phyloP scores from a whole-genome alignment of 1,139 yeast species.

The Pichia sp. region DNA sequence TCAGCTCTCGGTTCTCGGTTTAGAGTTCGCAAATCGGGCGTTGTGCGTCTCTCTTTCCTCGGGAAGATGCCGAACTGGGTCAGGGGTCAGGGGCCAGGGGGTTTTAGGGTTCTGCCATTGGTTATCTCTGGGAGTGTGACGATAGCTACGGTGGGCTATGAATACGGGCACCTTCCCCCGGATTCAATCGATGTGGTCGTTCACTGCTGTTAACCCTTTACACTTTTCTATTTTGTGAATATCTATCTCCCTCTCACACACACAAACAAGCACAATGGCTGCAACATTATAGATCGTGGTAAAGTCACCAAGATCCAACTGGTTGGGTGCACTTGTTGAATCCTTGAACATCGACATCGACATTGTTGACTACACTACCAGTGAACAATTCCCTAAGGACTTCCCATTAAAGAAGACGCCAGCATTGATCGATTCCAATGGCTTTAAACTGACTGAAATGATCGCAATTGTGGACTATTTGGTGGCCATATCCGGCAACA shows the following conservation, averaged over 20 bases:
- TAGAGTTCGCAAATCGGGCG: no score
- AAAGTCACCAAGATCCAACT: conserved; percentile 24
- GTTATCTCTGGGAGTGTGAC: no score
- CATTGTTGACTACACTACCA: conserved; percentile 30
- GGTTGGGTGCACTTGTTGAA: conserved; percentile 19
- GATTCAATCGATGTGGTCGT: no score
- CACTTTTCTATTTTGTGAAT: not conserved
- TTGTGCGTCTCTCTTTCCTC: no score
- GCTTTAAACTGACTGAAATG: conserved; percentile 30
- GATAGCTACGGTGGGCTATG: no score
- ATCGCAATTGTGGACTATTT: conserved; percentile 31
- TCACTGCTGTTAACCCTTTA: no score
- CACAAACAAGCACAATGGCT: conserved; percentile 16
- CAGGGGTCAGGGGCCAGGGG: no score
- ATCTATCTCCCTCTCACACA: not conserved
- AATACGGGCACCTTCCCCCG: no score
- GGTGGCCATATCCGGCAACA: conserved; percentile 17
- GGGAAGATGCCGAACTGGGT: no score
- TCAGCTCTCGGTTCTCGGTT: no score
- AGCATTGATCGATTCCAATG: conserved; percentile 31
- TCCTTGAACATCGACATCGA: conserved; percentile 40
- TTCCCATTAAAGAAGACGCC: conserved; percentile 36
- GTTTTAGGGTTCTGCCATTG: no score
- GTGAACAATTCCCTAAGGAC: not conserved
- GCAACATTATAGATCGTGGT: conserved; percentile 21